phyloP scores from a whole-genome alignment of 108 stramenopile genomes.

The Skeletonema tropicum region DNA sequence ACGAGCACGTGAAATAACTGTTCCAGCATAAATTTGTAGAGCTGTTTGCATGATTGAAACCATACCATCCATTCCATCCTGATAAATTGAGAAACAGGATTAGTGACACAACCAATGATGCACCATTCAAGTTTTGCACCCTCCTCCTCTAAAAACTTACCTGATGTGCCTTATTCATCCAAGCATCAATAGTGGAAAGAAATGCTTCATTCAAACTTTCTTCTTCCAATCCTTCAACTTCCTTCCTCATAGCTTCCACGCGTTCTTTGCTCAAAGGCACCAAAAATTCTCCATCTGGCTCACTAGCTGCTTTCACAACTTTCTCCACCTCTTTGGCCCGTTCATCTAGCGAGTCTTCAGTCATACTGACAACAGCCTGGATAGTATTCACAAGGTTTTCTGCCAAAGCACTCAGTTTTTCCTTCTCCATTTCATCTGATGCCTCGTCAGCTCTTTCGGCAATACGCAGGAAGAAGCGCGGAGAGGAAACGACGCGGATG shows the following conservation, averaged over 20 bases:
- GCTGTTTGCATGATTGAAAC: constrained; percentile 85
- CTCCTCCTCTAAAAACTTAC: constrained; percentile 15
- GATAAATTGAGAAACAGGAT: not conserved
- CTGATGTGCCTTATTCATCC: constrained; percentile 88
- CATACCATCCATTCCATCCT: constrained; percentile 92
- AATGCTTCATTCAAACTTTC: constrained; percentile 79
- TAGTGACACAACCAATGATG: not conserved
- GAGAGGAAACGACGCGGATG: constrained; percentile 83
- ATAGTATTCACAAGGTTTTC: constrained; percentile 76
- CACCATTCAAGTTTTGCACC: not conserved
- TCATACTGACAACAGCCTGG: constrained; percentile 77
- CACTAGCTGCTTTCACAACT: constrained; percentile 83
- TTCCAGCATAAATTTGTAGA: constrained; percentile 89
- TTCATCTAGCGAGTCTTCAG: constrained; percentile 78
- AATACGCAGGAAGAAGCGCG: constrained; percentile 87
- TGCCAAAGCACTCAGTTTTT: constrained; percentile 69
- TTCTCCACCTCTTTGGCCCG: constrained; percentile 78
- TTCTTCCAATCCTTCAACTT: constrained; percentile 61
- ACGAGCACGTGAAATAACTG: constrained; percentile 65
- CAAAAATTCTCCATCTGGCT: constrained; percentile 88
- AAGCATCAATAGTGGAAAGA: constrained; percentile 83
- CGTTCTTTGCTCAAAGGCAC: constrained; percentile 76
- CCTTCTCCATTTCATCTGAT: constrained; percentile 51
- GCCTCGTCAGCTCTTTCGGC: constrained; percentile 70
- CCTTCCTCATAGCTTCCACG: constrained; percentile 68